phyloP scores from a whole-genome alignment of 352 stramenopile species.

The Phytophthora colocasiae region DNA sequence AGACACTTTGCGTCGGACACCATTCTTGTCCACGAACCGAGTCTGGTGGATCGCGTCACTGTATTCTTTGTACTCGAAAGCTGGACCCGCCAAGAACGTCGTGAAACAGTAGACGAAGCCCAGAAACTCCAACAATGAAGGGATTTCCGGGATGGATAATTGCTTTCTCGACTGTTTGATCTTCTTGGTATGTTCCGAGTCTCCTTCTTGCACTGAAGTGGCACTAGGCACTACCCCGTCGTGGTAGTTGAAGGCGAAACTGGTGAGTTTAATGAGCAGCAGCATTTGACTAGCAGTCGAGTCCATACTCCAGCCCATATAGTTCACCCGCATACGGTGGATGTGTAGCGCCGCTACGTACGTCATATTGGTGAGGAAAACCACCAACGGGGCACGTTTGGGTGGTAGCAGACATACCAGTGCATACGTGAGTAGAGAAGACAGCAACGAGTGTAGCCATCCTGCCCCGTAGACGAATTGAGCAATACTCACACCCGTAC shows the following conservation, averaged over 20 bases:
- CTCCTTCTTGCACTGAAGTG: constrained; percentile 24
- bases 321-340: constrained; percentile 96
- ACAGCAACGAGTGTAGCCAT: constrained; percentile 97
- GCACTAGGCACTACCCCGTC: constrained; percentile 77
- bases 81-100: constrained; percentile 94
- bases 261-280: constrained; percentile 97
- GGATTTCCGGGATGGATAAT: constrained; percentile 79
- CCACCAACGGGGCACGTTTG: constrained; percentile 73
- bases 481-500: constrained; percentile 93
- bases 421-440: constrained; percentile 91
- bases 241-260: constrained; percentile 97
- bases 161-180: constrained; percentile 46
- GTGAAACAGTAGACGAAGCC: constrained; percentile 98
- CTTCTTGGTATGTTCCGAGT: constrained; percentile 35
- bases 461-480: constrained; percentile 93
- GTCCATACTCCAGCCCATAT: constrained; percentile 92
- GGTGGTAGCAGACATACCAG: constrained; percentile 58
- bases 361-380: constrained; percentile 93
- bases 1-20: constrained; percentile 44
- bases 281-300: constrained; percentile 92
- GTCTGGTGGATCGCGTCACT: constrained; percentile 65
- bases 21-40: constrained; percentile 51
- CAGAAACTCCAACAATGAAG: constrained; percentile 95
- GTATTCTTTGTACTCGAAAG: constrained; percentile 97
- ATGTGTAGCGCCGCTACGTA: constrained; percentile 95